Evolutionary conservation across 306 rosid genomes (phyloP).

Genomic region (Citrullus mucosospermus): DNA sequence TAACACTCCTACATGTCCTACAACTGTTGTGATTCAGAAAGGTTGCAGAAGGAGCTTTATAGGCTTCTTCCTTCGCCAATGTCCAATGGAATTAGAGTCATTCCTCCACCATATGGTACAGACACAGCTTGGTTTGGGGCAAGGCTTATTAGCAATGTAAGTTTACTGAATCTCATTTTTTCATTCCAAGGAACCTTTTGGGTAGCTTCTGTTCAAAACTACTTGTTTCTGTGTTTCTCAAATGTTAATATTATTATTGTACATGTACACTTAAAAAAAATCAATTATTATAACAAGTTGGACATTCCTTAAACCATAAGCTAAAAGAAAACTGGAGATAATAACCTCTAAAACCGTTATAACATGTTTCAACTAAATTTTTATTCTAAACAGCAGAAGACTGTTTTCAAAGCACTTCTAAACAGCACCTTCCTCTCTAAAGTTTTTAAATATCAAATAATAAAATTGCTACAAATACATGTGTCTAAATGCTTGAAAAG

Average conservation of each 20-base stretch:
- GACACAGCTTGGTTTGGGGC: slow-evolving; percentile 91
- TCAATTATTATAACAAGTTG: neutral
- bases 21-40: slow-evolving; percentile 34
- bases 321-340: neutral
- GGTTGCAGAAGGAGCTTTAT: slow-evolving; percentile 58
- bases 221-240: neutral
- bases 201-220: neutral
- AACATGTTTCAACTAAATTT: neutral
- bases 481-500: neutral
- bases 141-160: slow-evolving; percentile 68
- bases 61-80: slow-evolving; percentile 42
- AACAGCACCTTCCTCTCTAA: neutral
- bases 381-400: neutral
- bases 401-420: neutral
- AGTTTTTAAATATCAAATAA: neutral
- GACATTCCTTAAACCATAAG: neutral
- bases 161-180: slow-evolving; percentile 2
- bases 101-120: slow-evolving; percentile 73
- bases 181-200: neutral
- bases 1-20: slow-evolving; percentile 1
- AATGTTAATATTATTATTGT: neutral
- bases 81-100: slow-evolving; percentile 42
- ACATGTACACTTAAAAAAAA: neutral
- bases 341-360: neutral
- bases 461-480: neutral